These are phyloP conservation scores for Diaporthe australafricana DNA, from an alignment of 2,329 filamentous ascomycete genomes.

Conservation along the genomic window DNA sequence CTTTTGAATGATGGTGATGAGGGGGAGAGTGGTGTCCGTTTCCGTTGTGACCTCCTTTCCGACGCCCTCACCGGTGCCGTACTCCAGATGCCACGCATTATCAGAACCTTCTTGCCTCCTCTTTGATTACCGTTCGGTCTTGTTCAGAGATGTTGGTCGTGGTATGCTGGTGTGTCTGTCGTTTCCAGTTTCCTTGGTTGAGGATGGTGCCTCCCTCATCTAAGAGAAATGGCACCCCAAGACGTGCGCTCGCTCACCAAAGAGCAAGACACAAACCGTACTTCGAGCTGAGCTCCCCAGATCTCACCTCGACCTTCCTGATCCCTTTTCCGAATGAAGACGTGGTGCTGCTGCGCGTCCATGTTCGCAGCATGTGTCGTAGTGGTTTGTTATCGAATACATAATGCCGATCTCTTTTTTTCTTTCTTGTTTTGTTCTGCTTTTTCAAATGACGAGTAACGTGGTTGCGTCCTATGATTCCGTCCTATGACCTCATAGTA, in stretches of 20 bases:
- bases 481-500: too few relatives aligned
- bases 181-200: conserved; percentile 22
- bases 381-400: neutral
- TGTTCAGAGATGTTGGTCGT: conserved; percentile 16
- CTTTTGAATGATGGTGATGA: neutral
- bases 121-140: neutral
- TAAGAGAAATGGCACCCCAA: conserved; percentile 25
- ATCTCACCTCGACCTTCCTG: neutral
- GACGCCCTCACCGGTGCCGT: conserved; percentile 7
- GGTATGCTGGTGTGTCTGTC: neutral
- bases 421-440: neutral
- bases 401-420: neutral
- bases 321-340: neutral
- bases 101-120: neutral
- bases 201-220: conserved; percentile 14
- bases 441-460: neutral
- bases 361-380: neutral
- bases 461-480: neutral
- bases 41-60: conserved; percentile 2
- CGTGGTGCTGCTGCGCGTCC: neutral
- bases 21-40: neutral
- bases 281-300: neutral
- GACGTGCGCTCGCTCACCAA: conserved; percentile 26
- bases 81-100: conserved; percentile 21
- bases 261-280: conserved; percentile 26